Conservation (phyloP, 768 basidiomycete genomes). For the Calocera viscosa region DNA sequence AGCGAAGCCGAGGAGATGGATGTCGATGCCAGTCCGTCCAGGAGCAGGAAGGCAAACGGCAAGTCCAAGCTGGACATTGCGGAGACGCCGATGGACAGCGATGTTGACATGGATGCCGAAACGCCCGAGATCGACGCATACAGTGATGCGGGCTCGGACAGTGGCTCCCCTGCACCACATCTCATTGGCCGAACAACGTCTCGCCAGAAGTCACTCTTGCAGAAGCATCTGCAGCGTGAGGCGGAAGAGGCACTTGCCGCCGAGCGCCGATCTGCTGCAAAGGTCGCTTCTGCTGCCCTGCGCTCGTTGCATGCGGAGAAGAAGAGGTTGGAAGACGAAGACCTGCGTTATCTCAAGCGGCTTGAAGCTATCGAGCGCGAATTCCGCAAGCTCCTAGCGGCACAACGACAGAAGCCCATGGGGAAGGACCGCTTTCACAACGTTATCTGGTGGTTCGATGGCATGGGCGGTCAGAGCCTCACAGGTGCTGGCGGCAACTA, state of each 20-base stretch:
- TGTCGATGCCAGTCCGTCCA: neutral
- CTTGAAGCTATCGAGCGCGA: slow-evolving; percentile 85
- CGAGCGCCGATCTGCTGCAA: neutral
- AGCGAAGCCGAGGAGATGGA: neutral
- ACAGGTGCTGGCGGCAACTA: slow-evolving; percentile 65
- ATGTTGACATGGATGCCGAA: slow-evolving; percentile 20
- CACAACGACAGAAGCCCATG: slow-evolving; percentile 73
- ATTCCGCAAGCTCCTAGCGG: slow-evolving; percentile 77
- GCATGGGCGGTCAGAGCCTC: slow-evolving; percentile 73
- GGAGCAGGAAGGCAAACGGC: slow-evolving; percentile 12
- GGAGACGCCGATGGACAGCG: slow-evolving; percentile 19
- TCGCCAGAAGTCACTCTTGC: slow-evolving; percentile 12
- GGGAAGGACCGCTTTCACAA: slow-evolving; percentile 92
- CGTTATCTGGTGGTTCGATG: slow-evolving; percentile 98
- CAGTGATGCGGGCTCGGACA: slow-evolving; percentile 12
- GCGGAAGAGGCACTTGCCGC: slow-evolving; percentile 61
- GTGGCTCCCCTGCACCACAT: slow-evolving; percentile 9
- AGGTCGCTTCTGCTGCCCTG: neutral
- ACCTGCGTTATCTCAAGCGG: slow-evolving; percentile 64
- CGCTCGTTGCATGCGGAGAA: slow-evolving; percentile 36
- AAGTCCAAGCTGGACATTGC: slow-evolving; percentile 10
- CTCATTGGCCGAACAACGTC: slow-evolving; percentile 13
- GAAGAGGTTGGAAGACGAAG: slow-evolving; percentile 76
- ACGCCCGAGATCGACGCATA: slow-evolving; percentile 11
- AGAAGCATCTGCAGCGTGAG: slow-evolving; percentile 28